These are phyloP conservation scores for Ceratopteris richardii DNA, from an alignment of 75 land plant genomes.

Conservation along the genomic window DNA sequence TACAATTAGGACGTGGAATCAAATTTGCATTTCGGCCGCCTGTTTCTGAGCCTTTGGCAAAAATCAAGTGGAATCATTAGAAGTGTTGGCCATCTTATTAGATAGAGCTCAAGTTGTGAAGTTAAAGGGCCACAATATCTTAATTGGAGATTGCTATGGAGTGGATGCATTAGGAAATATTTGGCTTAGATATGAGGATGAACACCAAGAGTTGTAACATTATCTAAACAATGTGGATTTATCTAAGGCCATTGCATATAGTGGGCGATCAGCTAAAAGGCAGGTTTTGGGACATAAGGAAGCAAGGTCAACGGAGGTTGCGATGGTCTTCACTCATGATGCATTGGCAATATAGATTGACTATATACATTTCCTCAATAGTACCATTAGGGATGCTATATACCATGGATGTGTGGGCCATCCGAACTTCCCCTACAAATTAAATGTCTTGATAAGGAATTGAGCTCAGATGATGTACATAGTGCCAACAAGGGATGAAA, in stretches of 20 bases:
- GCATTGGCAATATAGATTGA: slow-evolving; percentile 19
- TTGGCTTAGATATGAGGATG: slow-evolving; percentile 26
- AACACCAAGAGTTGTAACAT: slow-evolving; percentile 21
- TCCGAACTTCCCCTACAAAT: slow-evolving; percentile 30
- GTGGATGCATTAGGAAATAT: slow-evolving; percentile 37
- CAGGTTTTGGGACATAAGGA: slow-evolving; percentile 21
- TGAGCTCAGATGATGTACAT: background rate
- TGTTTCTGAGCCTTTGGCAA: slow-evolving; percentile 7
- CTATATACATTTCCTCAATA: slow-evolving; percentile 25
- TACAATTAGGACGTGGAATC: slow-evolving; percentile 33
- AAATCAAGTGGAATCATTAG: slow-evolving; percentile 20
- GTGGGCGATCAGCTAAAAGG: slow-evolving; percentile 15
- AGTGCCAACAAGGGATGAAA: background rate
- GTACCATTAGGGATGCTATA: slow-evolving; percentile 19
- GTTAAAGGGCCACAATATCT: slow-evolving; percentile 23
- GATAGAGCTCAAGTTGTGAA: slow-evolving; percentile 15
- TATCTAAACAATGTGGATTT: slow-evolving; percentile 24
- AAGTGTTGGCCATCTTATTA: slow-evolving; percentile 20
- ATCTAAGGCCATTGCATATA: slow-evolving; percentile 7
- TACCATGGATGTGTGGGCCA: slow-evolving; percentile 30
- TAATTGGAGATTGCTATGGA: slow-evolving; percentile 37
- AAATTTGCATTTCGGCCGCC: slow-evolving; percentile 27
- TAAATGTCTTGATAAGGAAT: slow-evolving; percentile 6
- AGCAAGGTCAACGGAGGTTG: slow-evolving; percentile 35
- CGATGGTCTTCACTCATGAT: slow-evolving; percentile 35